Percentiles rank a stretch among this genome's conserved stretches.
These are phyloP conservation scores for Hypoxylon intermedium DNA, from an alignment of 495 filamentous ascomycete species.

Conservation along the genomic window DNA sequence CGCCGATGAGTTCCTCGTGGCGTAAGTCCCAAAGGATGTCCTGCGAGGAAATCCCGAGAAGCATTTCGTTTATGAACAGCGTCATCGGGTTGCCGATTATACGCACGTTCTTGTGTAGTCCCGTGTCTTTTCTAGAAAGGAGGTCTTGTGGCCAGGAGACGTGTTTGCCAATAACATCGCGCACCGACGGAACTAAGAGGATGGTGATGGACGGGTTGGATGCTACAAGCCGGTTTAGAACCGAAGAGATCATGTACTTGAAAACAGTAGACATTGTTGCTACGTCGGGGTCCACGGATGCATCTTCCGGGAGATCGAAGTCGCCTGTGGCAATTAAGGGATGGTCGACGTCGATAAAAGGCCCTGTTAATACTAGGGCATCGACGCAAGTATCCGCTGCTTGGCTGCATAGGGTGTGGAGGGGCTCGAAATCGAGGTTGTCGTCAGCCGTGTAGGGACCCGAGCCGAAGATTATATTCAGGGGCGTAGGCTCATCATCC, in stretches of 20 bases:
- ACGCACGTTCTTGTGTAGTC: conserved; percentile 73
- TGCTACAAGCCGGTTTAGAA: conserved; percentile 68
- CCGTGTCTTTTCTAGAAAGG: conserved; percentile 71
- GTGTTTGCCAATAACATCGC: conserved; percentile 83
- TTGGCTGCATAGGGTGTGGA: conserved; percentile 78
- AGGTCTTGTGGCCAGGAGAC: conserved; percentile 91
- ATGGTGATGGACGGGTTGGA: conserved; percentile 79
- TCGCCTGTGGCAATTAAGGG: conserved; percentile 87
- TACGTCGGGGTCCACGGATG: conserved; percentile 71
- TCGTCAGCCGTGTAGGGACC: conserved; percentile 93
- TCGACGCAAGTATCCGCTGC: conserved; percentile 79
- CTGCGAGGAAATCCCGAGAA: conserved; percentile 79
- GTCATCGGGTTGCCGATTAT: conserved; percentile 89
- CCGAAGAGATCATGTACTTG: conserved; percentile 73
- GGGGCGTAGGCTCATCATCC: conserved; percentile 62
- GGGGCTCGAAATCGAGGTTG: conserved; percentile 85
- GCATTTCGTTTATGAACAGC: conserved; percentile 81
- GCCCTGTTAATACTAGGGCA: conserved; percentile 80
- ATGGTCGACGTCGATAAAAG: conserved; percentile 90
- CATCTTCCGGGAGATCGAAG: conserved; percentile 82
- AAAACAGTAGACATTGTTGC: conserved; percentile 84
- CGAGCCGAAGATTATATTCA: conserved; percentile 77
- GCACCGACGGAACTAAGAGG: conserved; percentile 81
- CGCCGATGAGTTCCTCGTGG: conserved; percentile 71
- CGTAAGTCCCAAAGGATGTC: conserved; percentile 83